These are phyloP conservation scores for Perkinsela sp. DNA, from an alignment of 208 protist species.

Conservation along the genomic window DNA sequence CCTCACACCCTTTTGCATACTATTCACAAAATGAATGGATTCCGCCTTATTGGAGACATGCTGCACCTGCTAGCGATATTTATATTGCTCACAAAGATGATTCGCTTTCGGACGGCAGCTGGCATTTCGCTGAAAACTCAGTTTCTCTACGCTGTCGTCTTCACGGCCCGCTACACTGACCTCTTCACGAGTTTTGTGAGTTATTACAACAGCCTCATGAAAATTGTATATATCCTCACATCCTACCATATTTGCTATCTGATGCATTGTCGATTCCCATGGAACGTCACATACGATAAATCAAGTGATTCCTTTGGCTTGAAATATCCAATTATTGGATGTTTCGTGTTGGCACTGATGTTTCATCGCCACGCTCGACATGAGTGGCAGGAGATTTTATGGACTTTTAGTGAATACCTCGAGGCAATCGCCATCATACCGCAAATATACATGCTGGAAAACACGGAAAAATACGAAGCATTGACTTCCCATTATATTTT, in stretches of 20 bases:
- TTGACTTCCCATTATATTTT: constrained; percentile 80
- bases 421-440: constrained; percentile 80
- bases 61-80: constrained; percentile 64
- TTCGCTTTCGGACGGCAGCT: constrained; percentile 29
- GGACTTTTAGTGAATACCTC: constrained; percentile 80
- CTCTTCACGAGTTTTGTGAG: constrained; percentile 39
- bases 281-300: constrained; percentile 57
- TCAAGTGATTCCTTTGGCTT: constrained; percentile 63
- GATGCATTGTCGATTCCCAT: constrained; percentile 58
- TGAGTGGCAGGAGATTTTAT: constrained; percentile 29
- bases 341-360: constrained; percentile 23
- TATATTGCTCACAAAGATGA: constrained; percentile 73
- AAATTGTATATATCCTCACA: constrained; percentile 66
- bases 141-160: constrained; percentile 66
- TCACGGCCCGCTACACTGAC: constrained; percentile 72
- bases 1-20: too few species aligned
- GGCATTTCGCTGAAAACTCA: constrained; percentile 79
- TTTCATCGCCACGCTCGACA: constrained; percentile 17
- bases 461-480: constrained; percentile 66
- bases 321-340: constrained; percentile 50
- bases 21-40: constrained; percentile 41
- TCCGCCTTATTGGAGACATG: constrained; percentile 66
- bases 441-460: constrained; percentile 78
- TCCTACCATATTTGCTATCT: constrained; percentile 66
- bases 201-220: constrained; percentile 76